Conservation (phyloP, 73 alveolate species). For the Paramecium bursaria region DNA sequence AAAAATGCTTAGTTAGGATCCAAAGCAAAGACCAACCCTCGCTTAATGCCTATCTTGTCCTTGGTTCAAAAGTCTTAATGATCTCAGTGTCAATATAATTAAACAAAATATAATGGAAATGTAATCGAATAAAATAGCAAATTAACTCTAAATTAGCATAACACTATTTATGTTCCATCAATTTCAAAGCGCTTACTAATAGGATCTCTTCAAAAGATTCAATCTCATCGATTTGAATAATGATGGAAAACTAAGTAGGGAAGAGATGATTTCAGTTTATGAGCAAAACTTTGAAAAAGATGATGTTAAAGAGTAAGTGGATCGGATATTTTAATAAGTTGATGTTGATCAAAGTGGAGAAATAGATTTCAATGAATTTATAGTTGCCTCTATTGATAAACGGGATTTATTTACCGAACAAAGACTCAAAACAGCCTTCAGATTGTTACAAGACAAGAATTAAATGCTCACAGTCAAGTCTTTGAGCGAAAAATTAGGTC, state of each 20-base stretch:
- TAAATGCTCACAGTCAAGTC: too few relatives aligned
- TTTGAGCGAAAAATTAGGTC: too few relatives aligned
- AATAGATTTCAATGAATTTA: conserved; percentile 41
- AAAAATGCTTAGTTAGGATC: not conserved
- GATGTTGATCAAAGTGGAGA: conserved; percentile 45
- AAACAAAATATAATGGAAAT: not conserved
- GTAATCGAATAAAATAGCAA: too few relatives aligned
- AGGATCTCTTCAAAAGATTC: not conserved
- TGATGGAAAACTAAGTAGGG: not conserved
- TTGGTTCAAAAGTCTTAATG: not conserved
- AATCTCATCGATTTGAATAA: not conserved
- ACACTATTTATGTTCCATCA: not conserved
- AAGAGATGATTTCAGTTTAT: not conserved
- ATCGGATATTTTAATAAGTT: not conserved
- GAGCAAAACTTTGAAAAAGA: not conserved
- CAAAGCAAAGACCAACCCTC: not conserved
- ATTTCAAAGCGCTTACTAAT: not conserved
- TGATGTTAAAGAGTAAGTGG: not conserved
- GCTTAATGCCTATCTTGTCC: not conserved
- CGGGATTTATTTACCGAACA: not conserved
- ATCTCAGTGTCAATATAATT: not conserved
- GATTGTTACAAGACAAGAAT: too few relatives aligned
- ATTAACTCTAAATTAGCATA: not conserved
- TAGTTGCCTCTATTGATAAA: conserved; percentile 25
- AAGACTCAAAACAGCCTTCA: not conserved